Evolutionary conservation across 208 protist species (phyloP), one percentile per base, ranked within the genome.

Genomic region (Trypanosoma congolense): DNA sequence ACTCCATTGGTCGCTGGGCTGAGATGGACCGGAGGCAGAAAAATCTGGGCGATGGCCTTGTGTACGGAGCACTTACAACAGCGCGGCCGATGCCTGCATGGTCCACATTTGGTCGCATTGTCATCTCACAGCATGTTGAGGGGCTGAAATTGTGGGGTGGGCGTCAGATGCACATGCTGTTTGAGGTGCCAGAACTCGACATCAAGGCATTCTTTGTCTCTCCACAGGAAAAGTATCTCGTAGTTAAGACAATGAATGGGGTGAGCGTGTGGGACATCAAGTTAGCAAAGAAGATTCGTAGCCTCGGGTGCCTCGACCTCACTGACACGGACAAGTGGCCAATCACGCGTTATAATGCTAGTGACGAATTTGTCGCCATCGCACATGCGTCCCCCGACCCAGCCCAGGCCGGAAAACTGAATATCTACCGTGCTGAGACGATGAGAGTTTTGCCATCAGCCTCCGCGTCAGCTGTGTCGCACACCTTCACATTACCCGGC

Each of bases 201-300:
- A 77, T 92, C 9, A 75, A 74, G 35, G 84, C 82, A 16, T 92
- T 92, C 61, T 77, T 89, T 67, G 74, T 95, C 33, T 95, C 88
- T 2, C 80, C 82, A 41, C 75, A 77, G 45, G 88, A 95, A 70
- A 86, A 90, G 65, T 95, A 88, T 64, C 81, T 95, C 47, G 83
- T 95, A 42, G 67, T 91, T 19, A 81, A 87, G 51, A 91, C 82
- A 5, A 43, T 73, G 22, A 89, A 89, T 52, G 84, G 92, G 55
- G 61, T 92, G 31, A 83, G 73, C 65, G 74, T 95, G 33, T 83
- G 73, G 60, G 84, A 95, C 68, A 67, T 95, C 22, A 73, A 69
- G 61, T 78, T 73, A 0, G 81, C 88, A 1, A 86, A 81, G 52
- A 83, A 81, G 62, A 90, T 95, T 56, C 83, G 80, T 43, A 87